Evolutionary conservation across 345 rosid species (phyloP).

Genomic region (Kernera saxatilis): DNA sequence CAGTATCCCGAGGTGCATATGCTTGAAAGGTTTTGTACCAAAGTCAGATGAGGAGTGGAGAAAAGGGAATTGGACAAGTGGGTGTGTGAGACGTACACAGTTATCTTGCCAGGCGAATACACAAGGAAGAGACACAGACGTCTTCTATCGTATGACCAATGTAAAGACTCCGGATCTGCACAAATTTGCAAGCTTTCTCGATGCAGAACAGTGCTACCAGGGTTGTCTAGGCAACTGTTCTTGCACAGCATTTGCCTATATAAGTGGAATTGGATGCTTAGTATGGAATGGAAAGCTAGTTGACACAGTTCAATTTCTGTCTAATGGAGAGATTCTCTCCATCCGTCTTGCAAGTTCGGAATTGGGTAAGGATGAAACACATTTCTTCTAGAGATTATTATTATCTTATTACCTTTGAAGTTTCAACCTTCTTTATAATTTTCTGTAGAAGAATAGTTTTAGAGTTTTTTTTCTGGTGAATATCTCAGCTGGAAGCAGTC

Average conservation of each 20-base stretch:
- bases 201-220: slow-evolving; percentile 10
- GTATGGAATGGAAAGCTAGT: slow-evolving; percentile 19
- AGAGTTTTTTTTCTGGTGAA: neutral
- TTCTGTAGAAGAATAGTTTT: neutral
- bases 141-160: slow-evolving; percentile 7
- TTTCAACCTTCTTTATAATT: neutral
- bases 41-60: slow-evolving; percentile 19
- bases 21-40: slow-evolving; percentile 28
- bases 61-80: slow-evolving; percentile 10
- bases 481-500: slow-evolving; percentile 19
- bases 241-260: slow-evolving; percentile 27
- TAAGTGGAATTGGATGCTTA: slow-evolving; percentile 26
- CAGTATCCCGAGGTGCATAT: slow-evolving; percentile 11
- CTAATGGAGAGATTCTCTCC: slow-evolving; percentile 9
- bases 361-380: slow-evolving; percentile 2
- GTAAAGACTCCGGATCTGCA: slow-evolving; percentile 26
- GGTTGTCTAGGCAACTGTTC: slow-evolving; percentile 32
- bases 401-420: neutral
- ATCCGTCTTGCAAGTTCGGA: slow-evolving; percentile 24
- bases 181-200: slow-evolving; percentile 20
- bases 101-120: slow-evolving; percentile 6
- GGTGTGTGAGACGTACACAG: slow-evolving; percentile 22
- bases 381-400: neutral
- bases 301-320: slow-evolving; percentile 13
- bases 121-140: slow-evolving; percentile 14